phyloP scores from a whole-genome alignment of 2,329 filamentous ascomycete species.

The Microcera coccophila region DNA sequence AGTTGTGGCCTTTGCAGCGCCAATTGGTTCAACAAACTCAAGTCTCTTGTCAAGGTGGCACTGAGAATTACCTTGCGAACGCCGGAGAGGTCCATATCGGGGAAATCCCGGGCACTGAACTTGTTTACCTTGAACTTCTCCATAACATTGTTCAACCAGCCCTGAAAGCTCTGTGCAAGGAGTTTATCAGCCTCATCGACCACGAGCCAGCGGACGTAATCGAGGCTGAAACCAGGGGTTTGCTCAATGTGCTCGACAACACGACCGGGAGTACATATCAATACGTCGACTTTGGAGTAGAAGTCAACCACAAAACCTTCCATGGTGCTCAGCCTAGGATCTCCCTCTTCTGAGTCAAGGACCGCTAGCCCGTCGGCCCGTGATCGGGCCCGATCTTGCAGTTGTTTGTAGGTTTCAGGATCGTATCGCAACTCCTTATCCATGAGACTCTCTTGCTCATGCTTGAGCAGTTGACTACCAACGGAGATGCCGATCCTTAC shows the following conservation, averaged over 20 bases:
- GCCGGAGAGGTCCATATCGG: constrained; percentile 48
- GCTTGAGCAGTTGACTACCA: constrained; percentile 71
- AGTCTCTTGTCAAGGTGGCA: constrained; percentile 85
- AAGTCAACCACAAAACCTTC: constrained; percentile 57
- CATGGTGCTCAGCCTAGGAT: constrained; percentile 34
- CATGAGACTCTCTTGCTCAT: constrained; percentile 52
- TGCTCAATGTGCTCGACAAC: constrained; percentile 86
- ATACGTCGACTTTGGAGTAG: constrained; percentile 73
- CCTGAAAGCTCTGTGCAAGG: constrained; percentile 86
- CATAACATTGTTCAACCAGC: constrained; percentile 76
- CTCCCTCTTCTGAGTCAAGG: constrained; percentile 16
- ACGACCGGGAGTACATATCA: constrained; percentile 88
- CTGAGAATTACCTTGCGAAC: constrained; percentile 83
- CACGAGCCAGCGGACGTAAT: constrained; percentile 79
- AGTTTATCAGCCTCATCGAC: constrained; percentile 94
- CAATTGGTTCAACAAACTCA: constrained; percentile 72
- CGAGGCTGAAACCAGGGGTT: constrained; percentile 76
- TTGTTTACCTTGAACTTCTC: constrained; percentile 51
- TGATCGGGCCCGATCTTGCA: constrained; percentile 22
- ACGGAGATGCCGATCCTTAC: constrained; percentile 78
- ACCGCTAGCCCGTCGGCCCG: constrained; percentile 12
- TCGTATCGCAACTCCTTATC: constrained; percentile 57
- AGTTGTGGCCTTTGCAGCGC: constrained; percentile 70
- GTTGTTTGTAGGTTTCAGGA: constrained; percentile 47
- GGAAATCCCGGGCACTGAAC: constrained; percentile 51